Conservation (phyloP, 1,284 basidiomycete species). For the Coriolopsis trogii region DNA sequence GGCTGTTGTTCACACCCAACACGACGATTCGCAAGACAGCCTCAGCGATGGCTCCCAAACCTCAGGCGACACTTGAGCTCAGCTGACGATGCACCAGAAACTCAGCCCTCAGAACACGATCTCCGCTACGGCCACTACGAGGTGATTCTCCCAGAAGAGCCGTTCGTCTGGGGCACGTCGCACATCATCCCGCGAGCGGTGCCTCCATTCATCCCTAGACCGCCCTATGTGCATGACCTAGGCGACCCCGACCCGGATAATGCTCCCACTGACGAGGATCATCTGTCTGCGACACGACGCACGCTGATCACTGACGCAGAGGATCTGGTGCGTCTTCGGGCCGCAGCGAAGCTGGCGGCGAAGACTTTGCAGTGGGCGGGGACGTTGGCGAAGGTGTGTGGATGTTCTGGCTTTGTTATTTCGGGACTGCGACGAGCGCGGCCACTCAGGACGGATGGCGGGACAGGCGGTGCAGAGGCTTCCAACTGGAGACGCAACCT, state of each 20-base stretch:
- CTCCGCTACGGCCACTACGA: constrained; percentile 50
- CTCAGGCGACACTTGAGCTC: constrained; percentile 1
- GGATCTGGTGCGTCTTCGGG: constrained; percentile 60
- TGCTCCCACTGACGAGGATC: not conserved
- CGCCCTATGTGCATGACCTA: constrained; percentile 56
- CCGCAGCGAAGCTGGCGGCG: constrained; percentile 64
- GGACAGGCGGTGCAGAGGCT: no score
- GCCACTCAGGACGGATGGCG: no score
- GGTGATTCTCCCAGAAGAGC: constrained; percentile 68
- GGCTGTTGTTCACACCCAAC: no score
- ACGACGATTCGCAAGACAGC: no score
- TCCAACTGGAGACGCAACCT: no score
- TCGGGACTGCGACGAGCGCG: no score
- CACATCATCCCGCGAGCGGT: constrained; percentile 64
- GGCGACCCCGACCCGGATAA: constrained; percentile 6
- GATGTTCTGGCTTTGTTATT: not conserved
- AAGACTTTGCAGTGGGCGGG: constrained; percentile 62
- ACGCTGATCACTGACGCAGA: constrained; percentile 57
- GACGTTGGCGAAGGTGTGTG: constrained; percentile 56
- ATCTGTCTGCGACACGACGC: constrained; percentile 35
- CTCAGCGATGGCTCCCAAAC: not conserved
- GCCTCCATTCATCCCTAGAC: constrained; percentile 59
- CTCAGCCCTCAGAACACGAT: constrained; percentile 20
- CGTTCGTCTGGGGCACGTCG: constrained; percentile 62
- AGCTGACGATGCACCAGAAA: not conserved